Base-by-base conservation (phyloP, 1,139 yeast genomes). In the Debaryomyces robertsiae region DNA sequence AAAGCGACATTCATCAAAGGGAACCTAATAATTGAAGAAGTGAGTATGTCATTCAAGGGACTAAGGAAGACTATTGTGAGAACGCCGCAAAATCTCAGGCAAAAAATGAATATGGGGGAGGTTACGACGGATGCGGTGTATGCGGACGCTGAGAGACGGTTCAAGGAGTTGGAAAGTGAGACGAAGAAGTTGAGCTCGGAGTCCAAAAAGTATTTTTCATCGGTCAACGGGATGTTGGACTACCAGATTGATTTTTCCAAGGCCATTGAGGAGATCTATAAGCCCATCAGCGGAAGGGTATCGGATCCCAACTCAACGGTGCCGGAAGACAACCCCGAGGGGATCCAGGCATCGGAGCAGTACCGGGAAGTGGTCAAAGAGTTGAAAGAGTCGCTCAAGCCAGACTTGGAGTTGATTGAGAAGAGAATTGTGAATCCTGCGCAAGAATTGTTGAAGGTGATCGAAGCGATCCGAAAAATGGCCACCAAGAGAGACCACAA, bases 261-360 rank as follows among this genome's bases (percentile, higher is more conserved):
- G 56, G 95, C 96, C 2, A 89, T 94, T 65, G 97, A 90, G 62
- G 97, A 91, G 59, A 87, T 93, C 43, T 93, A 90, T 70, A 89
- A 91, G 66, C 99, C 99, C 2, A 93, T 93, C 48, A 82, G 93
- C 44, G 98, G 98, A 27, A 80, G 91, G 46, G 71, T 87, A 63
- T 82, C 94, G 10, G 98, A 93, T 58, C 97, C 98, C 6, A 84
- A 82, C 56, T 79, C 95, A 5, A 61, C 89, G 3, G 78, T 80
- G 30, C 94, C 90, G 0, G 98, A 93, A 60, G 97, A 95, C 52
- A 90, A 91, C 57, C 98, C 97, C 3, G 94, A 91, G 45, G 98
- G 98, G 52, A 89, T 93, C 49, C 81, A 86, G 55, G 98, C 98
- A 1, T 82, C 95, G 54, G 96, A 87, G 58, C 95, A 86, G 60